Evolutionary conservation across 1,139 yeast genomes (phyloP).

Genomic region (Meyerozyma elateridarum): DNA sequence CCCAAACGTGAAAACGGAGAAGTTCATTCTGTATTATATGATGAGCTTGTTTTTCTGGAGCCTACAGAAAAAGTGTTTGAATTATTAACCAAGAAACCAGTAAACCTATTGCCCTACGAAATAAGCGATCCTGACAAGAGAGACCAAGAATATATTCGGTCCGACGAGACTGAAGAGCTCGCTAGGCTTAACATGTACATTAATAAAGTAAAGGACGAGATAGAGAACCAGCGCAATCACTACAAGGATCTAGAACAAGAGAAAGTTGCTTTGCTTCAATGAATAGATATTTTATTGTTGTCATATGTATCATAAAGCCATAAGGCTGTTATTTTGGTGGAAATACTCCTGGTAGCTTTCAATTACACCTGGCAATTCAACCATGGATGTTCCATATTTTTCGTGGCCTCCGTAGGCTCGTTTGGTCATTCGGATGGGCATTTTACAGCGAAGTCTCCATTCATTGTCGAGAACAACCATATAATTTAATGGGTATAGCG

Average conservation of each 20-base stretch:
- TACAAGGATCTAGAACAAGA: conserved; percentile 50
- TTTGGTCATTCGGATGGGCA: conserved; percentile 16
- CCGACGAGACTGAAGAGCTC: conserved; percentile 71
- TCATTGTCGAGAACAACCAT: conserved; percentile 28
- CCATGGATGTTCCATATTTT: conserved; percentile 19
- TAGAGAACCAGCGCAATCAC: conserved; percentile 47
- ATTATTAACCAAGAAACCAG: conserved; percentile 68
- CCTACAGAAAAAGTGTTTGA: conserved; percentile 90
- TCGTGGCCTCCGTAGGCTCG: conserved; percentile 11
- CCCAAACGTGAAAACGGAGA: conserved; percentile 40
- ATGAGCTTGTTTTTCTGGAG: conserved; percentile 90
- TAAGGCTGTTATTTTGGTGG: neutral
- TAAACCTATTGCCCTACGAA: conserved; percentile 64
- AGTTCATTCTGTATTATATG: conserved; percentile 69
- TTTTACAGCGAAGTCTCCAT: conserved; percentile 19
- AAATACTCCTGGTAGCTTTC: conserved; percentile 20
- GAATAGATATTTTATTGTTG: conserved; percentile 2
- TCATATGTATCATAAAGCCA: neutral
- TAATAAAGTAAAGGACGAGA: conserved; percentile 55
- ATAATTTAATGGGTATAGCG: conserved; percentile 42
- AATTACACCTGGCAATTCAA: conserved; percentile 16
- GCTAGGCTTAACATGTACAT: conserved; percentile 68
- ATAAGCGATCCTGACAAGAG: conserved; percentile 39
- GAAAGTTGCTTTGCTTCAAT: conserved; percentile 38
- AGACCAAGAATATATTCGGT: conserved; percentile 40